Percentiles rank a stretch among this genome's conserved stretches.
Evolutionary conservation across 2,329 filamentous ascomycete species (phyloP).

Genomic region (Diplodia sapinea): DNA sequence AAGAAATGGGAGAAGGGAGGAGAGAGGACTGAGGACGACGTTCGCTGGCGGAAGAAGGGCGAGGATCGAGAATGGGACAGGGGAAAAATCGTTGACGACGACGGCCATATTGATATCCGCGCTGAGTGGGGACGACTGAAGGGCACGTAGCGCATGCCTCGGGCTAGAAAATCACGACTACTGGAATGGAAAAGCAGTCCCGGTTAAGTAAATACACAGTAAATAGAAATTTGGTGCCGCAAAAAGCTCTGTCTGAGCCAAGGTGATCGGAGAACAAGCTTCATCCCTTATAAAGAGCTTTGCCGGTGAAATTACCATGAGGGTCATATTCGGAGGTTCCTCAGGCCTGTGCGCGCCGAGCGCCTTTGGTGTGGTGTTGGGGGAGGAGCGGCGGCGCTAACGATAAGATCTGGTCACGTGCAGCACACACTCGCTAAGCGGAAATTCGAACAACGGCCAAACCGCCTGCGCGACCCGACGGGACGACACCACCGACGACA

Average conservation of each 20-base stretch:
- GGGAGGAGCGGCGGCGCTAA: conserved; percentile 7
- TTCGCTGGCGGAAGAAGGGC: conserved; percentile 74
- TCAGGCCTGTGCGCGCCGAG: not conserved
- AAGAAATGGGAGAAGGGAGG: conserved; percentile 70
- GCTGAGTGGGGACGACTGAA: conserved; percentile 51
- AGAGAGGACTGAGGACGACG: conserved; percentile 67
- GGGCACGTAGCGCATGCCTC: conserved; percentile 27
- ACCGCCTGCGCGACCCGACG: conserved; percentile 28
- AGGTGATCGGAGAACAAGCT: not conserved
- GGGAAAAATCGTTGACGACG: conserved; percentile 64
- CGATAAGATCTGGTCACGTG: conserved; percentile 25
- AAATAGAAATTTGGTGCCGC: not conserved
- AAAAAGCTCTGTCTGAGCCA: not conserved
- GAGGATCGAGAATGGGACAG: conserved; percentile 72
- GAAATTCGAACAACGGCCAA: conserved; percentile 29
- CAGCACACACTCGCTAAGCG: conserved; percentile 27
- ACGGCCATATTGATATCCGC: conserved; percentile 59
- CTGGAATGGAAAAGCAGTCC: conserved; percentile 2
- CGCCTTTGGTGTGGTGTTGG: not conserved
- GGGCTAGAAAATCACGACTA: not conserved
- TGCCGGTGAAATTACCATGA: not conserved
- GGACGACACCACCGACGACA: conserved; percentile 32
- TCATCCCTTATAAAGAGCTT: not conserved
- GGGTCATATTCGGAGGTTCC: not conserved
- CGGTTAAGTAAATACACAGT: not conserved